Evolutionary conservation across 2,329 filamentous ascomycete genomes (phyloP), one percentile per base, ranked within the genome.

Genomic region (Fusarium sp.): DNA sequence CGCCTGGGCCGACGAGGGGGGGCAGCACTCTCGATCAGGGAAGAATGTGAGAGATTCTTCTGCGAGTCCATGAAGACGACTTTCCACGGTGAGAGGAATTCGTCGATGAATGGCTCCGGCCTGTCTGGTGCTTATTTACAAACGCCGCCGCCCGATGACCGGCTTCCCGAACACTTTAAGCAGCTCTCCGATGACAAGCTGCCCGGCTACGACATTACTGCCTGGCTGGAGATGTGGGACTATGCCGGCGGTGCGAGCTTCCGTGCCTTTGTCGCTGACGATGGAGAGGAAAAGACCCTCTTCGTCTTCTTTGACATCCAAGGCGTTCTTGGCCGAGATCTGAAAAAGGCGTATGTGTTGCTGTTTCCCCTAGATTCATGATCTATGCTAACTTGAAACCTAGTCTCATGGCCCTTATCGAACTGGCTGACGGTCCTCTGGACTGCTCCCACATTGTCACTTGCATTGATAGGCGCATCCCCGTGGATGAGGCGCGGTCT

Each of bases 31-130:
- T 92, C 92, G 88, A 97, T 98, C 90, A 95, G 93, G 94, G 95
- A 93, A 95, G 95, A 98, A 94, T 97, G 95, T 98, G 95, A 98
- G 95, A 98, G 95, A 90, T 96, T 98, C 93, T 97, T 98, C 91
- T 98, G 95, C 88, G 94, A 96, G 93, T 93, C 92, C 90, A 94
- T 98, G 92, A 93, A 91, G 87, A 88, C 92, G 88, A 93, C 94
- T 88, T 98, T 98, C 91, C 93, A 93, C 89, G 95, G 94, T 97
- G 95, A 97, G 94, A 92, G 93, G 93, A 92, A 91, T 86, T 84
- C 87, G 89, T 89, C 86, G 84, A 86, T 87, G 88, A 89, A 91
- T 91, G 93, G 91, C 93, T 96, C 94, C 91, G 90, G 93, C 91
- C 92, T 93, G 90, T 91, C 93, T 91, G 92, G 91, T 96, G 91